Percentiles rank a stretch among this genome's conserved stretches.
phyloP scores from a whole-genome alignment of 2,329 filamentous ascomycete genomes.

The Leptographium lundbergii region DNA sequence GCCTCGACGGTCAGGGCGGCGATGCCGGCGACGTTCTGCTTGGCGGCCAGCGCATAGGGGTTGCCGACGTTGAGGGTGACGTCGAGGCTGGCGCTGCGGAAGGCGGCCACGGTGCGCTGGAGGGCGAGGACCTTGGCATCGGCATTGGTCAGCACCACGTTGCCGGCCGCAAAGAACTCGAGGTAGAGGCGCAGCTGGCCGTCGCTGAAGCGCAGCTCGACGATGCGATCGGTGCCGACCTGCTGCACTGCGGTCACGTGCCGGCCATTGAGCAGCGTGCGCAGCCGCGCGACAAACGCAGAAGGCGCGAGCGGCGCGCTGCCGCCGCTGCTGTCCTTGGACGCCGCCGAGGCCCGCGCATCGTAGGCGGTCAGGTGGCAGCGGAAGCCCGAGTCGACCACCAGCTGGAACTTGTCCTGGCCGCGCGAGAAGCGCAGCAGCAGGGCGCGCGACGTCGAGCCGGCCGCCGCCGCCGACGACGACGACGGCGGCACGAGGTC shows the following conservation, averaged over 20 bases:
- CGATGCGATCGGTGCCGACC: conserved; percentile 83
- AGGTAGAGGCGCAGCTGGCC: conserved; percentile 78
- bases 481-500: conserved; percentile 43
- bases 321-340: not conserved
- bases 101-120: conserved; percentile 35
- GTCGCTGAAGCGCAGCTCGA: conserved; percentile 88
- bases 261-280: conserved; percentile 80
- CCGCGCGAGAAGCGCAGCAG: conserved; percentile 93
- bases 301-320: conserved; percentile 47
- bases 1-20: conserved; percentile 64
- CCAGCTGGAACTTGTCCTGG: conserved; percentile 73
- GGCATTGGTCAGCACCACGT: conserved; percentile 81
- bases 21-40: conserved; percentile 48
- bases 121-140: conserved; percentile 73
- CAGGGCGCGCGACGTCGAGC: conserved; percentile 65
- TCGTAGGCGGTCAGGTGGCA: conserved; percentile 82
- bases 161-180: conserved; percentile 91
- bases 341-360: conserved; percentile 65
- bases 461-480: not conserved
- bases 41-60: conserved; percentile 47
- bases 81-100: conserved; percentile 12
- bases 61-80: conserved; percentile 12
- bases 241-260: conserved; percentile 71
- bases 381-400: conserved; percentile 92
- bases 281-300: conserved; percentile 68